Conservation (phyloP, 2,329 filamentous ascomycete genomes). For the Daldinia eschscholtzii region DNA sequence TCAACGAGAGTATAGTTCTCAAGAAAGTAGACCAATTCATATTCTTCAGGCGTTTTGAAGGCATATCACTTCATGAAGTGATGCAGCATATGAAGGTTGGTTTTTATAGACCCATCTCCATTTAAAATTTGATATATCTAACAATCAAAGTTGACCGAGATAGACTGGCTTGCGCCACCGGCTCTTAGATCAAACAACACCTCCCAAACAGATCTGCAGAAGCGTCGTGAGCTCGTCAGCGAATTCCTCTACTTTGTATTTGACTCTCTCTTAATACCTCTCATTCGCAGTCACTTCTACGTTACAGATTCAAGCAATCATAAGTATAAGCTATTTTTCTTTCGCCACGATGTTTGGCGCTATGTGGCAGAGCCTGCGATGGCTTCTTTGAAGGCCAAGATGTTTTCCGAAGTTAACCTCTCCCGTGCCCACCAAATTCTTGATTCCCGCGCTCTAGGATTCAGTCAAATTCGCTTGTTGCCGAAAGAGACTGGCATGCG, state of each 20-base stretch:
- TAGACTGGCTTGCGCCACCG: slow-evolving; percentile 79
- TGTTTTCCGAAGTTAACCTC: slow-evolving; percentile 82
- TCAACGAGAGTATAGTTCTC: slow-evolving; percentile 74
- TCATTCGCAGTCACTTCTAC: slow-evolving; percentile 90
- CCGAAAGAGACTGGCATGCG: slow-evolving; percentile 83
- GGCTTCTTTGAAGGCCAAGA: slow-evolving; percentile 72
- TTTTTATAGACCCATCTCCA: slow-evolving; percentile 23
- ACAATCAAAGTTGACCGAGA: slow-evolving; percentile 68
- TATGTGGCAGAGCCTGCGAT: slow-evolving; percentile 80
- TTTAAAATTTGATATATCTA: slow-evolving; percentile 30
- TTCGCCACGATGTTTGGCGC: slow-evolving; percentile 93
- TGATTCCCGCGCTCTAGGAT: slow-evolving; percentile 75
- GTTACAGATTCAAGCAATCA: slow-evolving; percentile 90
- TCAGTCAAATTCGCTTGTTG: slow-evolving; percentile 82
- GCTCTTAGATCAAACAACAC: slow-evolving; percentile 64
- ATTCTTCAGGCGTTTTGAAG: slow-evolving; percentile 82
- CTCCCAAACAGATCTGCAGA: slow-evolving; percentile 77
- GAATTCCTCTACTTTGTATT: slow-evolving; percentile 95
- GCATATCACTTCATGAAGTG: slow-evolving; percentile 81
- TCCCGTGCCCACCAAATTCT: slow-evolving; percentile 70
- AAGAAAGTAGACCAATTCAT: slow-evolving; percentile 83
- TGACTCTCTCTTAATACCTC: slow-evolving; percentile 89
- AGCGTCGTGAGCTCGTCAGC: slow-evolving; percentile 81
- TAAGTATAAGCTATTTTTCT: slow-evolving; percentile 88
- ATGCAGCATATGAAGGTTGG: slow-evolving; percentile 80